Conservation (phyloP, 305 asterid species). For the Fraxinus sp. region DNA sequence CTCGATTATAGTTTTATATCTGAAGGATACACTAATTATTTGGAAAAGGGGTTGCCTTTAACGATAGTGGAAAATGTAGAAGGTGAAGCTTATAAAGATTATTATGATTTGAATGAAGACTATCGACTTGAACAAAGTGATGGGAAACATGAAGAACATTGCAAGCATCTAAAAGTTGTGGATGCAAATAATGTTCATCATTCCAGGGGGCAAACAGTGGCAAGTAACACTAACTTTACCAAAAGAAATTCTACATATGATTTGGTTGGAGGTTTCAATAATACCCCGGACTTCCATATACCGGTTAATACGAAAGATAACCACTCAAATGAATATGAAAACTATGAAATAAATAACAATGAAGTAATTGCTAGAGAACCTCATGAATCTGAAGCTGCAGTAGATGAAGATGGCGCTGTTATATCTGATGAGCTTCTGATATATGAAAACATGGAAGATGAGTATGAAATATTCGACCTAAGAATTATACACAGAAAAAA, state of each 20-base stretch:
- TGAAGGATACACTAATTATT: constrained; percentile 20
- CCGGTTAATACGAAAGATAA: constrained; percentile 26
- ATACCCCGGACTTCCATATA: constrained; percentile 28
- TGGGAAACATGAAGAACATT: constrained; percentile 21
- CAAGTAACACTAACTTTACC: constrained; percentile 19
- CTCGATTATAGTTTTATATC: constrained; percentile 23
- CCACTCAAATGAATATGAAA: constrained; percentile 22
- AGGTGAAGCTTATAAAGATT: constrained; percentile 35
- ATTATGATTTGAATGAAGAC: constrained; percentile 39
- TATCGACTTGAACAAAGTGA: constrained; percentile 34
- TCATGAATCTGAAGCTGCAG: constrained; percentile 35
- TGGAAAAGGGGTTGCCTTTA: constrained; percentile 33
- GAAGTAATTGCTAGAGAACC: constrained; percentile 30
- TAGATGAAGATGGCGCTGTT: constrained; percentile 44
- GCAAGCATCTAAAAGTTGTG: constrained; percentile 23
- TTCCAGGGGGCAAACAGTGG: constrained; percentile 16
- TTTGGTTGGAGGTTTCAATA: not conserved
- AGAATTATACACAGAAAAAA: constrained; percentile 85
- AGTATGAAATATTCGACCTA: constrained; percentile 66
- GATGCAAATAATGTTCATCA: constrained; percentile 23
- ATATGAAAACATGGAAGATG: constrained; percentile 55
- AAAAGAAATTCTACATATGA: too few species aligned
- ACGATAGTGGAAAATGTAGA: constrained; percentile 21
- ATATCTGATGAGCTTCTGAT: constrained; percentile 52
- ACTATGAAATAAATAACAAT: constrained; percentile 27